Evolutionary conservation across 495 filamentous ascomycete species (phyloP), one percentile per base, ranked within the genome.

Genomic region (Endocarpon pusillum): DNA sequence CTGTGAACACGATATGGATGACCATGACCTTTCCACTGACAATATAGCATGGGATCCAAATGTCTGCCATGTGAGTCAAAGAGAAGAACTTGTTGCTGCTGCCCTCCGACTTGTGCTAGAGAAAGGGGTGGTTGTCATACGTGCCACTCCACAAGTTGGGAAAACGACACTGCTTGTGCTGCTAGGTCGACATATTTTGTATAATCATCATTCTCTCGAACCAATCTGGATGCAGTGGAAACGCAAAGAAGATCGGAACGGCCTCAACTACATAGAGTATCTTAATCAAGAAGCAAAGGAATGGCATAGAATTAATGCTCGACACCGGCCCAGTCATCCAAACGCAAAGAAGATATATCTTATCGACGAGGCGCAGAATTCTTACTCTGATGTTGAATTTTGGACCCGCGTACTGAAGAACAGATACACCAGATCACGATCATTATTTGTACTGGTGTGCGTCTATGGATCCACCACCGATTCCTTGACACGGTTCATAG

Each of bases 331-430:
- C 5, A n/a, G 19, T 14, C 14, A 31, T 14, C 28, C 28, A 5
- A 31, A 14, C 5, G 28, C 28, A 6, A 5, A 5, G 12, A 31
- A n/a, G 19, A 14, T 31, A 5, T 31, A 31, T 14, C 19, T 31
- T n/a, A 31, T 31, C 12, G 28, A 31, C 12, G 28, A 31, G 19
- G 28, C 28, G 5, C 28, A 31, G 12, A 17, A 31, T 14, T 31
- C 28, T 7, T 31, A 31, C 19, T n/a, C 14, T 6, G 28, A 31
- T 5, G 28, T 15, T 15, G 5, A 31, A 5, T 14, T 31, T 31
- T 31, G 28, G 28, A 31, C 28, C 5, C 5, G 19, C 12, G 4
- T 14, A 31, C 12, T 31, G 5, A 31, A 31, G 12, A 31, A 31
- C 12, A n/a, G 19, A 15, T 4, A 31, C 12, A 31, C 28, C 4